Evolutionary conservation across 306 rosid species (phyloP), one percentile per base, ranked within the genome.

Genomic region (Glycyrrhiza uralensis): DNA sequence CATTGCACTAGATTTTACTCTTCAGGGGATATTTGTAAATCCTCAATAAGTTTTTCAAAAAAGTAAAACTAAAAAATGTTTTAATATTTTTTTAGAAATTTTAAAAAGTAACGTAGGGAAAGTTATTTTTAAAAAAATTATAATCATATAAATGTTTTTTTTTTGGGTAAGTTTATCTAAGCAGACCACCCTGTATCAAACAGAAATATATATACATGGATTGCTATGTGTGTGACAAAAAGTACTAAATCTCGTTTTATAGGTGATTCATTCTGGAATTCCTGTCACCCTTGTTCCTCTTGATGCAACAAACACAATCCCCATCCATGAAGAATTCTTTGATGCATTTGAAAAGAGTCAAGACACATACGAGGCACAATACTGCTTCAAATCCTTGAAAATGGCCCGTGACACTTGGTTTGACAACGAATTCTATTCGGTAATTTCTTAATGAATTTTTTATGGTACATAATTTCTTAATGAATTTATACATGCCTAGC

Each of bases 221-320:
- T 38, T 29, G 46, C 28, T 64, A 38, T 15, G 32, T 29, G 44
- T n/a, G 64, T 51, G 60, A 62, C 32, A 13, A 30, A 26, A 20
- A 32, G 2, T 32, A n/a, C n/a, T n/a, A 19, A 15, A 44, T 71
- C 14, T 47, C 15, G 10, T 35, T 66, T 57, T 70, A 32, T 63
- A 94, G 98, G 98, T 91, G 56, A 66, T 94, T 77, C 98, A 94
- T 88, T 87, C 98, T 1, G 97, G 97, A 66, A 82, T 94, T 83
- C 93, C 97, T 7, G n/a, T 87, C 74, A 94, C 98, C 23, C 89
- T 94, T 26, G 91, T 94, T 76, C 98, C 98, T 23, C 68, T 94
- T 74, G 98, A 94, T 81, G 98, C 98, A 42, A 87, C 97, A 14
- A 86, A 91, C 74, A 89, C 98, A 45, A 91, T 94, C 33, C 98